Evolutionary conservation across 345 rosid species (phyloP).

Genomic region (Toxicodendron radicans): DNA sequence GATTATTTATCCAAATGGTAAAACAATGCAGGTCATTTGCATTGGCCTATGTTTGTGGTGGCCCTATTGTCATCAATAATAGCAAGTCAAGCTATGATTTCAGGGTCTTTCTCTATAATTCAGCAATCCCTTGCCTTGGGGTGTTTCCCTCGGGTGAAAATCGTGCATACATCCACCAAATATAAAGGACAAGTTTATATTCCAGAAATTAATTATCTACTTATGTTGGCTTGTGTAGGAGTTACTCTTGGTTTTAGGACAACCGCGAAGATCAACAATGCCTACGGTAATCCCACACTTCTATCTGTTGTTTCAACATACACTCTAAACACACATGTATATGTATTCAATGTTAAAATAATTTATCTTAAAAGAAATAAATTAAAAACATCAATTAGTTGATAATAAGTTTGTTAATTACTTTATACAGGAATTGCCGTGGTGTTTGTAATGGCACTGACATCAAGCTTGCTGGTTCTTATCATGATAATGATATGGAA

Average conservation of each 20-base stretch:
- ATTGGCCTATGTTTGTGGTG: slow-evolving; percentile 56
- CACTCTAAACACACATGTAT: too few species aligned
- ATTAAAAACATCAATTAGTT: not conserved
- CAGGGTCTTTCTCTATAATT: slow-evolving; percentile 54
- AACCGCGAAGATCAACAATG: slow-evolving; percentile 47
- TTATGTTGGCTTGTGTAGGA: slow-evolving; percentile 48
- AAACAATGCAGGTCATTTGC: slow-evolving; percentile 30
- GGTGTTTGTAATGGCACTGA: slow-evolving; percentile 46
- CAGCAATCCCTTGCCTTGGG: slow-evolving; percentile 56
- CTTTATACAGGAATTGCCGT: slow-evolving; percentile 47
- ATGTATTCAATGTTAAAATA: too few species aligned
- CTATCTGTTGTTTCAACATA: not conserved
- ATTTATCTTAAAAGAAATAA: too few species aligned
- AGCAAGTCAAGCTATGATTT: slow-evolving; percentile 61
- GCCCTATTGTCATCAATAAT: slow-evolving; percentile 45
- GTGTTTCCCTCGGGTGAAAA: slow-evolving; percentile 55
- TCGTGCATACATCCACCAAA: slow-evolving; percentile 51
- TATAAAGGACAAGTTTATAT: slow-evolving; percentile 56
- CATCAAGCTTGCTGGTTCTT: slow-evolving; percentile 42
- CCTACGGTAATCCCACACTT: slow-evolving; percentile 38
- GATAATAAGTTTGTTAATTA: not conserved
- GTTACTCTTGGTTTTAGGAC: slow-evolving; percentile 51
- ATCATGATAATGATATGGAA: slow-evolving; percentile 64
- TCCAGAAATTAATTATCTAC: slow-evolving; percentile 49
- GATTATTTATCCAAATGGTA: not conserved